These are phyloP conservation scores for Chalaropsis thielavioides DNA, from an alignment of 2,329 filamentous ascomycete genomes.

Conservation along the genomic window DNA sequence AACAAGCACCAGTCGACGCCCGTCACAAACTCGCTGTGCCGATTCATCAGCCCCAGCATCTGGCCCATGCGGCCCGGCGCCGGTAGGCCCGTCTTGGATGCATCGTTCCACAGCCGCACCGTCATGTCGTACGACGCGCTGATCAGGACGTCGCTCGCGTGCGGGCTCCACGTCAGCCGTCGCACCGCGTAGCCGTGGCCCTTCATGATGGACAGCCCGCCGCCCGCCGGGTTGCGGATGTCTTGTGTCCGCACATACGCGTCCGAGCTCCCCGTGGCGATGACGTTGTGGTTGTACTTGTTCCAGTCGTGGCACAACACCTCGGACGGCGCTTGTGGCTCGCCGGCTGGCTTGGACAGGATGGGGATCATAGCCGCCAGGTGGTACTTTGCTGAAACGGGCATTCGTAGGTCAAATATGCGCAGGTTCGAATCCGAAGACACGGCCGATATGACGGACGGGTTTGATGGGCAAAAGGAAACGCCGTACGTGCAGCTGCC, in stretches of 20 bases:
- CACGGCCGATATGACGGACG: constrained; percentile 72
- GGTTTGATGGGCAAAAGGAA: constrained; percentile 79
- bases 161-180: constrained; percentile 79
- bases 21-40: constrained; percentile 89
- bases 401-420: constrained; percentile 82
- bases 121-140: constrained; percentile 98
- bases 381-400: constrained; percentile 75
- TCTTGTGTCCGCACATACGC: constrained; percentile 79
- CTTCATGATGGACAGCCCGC: constrained; percentile 57
- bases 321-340: constrained; percentile 51
- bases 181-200: constrained; percentile 89
- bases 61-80: constrained; percentile 37
- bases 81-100: constrained; percentile 26
- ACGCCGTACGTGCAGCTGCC: constrained; percentile 90
- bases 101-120: constrained; percentile 84
- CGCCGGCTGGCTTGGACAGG: constrained; percentile 18
- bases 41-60: constrained; percentile 75
- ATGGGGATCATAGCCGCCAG: constrained; percentile 71
- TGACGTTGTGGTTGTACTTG: constrained; percentile 75
- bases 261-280: constrained; percentile 85
- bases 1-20: constrained; percentile 98
- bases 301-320: constrained; percentile 97
- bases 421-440: constrained; percentile 80
- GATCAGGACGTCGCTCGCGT: constrained; percentile 74
- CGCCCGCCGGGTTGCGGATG: constrained; percentile 58